Evolutionary conservation across 2,329 filamentous ascomycete genomes (phyloP), one percentile per base, ranked within the genome.

Genomic region (Ceratocystis variospora): DNA sequence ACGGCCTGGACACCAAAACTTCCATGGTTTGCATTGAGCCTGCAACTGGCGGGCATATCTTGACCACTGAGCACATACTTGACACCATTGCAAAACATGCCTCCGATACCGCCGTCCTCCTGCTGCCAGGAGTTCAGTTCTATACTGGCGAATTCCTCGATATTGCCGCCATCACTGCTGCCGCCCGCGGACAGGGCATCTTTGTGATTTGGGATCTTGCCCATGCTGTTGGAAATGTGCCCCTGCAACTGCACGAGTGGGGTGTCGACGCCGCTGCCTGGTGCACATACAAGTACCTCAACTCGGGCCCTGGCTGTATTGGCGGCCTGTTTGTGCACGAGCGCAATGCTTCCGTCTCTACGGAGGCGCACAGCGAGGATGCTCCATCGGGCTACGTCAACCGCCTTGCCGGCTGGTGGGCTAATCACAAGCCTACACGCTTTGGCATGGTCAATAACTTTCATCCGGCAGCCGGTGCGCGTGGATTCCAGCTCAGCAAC

Each of bases 231-330:
- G 91, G 91, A 41, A 96, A 96, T 72, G 88, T 95, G 1, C 85
- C 88, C 50, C 76, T 96, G 19, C 76, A 80, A 67, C 80, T 96
- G 22, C 90, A 96, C 75, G 89, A 93, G 71, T 96, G 91, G 91
- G 82, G 88, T 70, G 90, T 95, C 44, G 91, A 96, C 74, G 96
- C 96, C 72, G 91, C 92, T 17, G 89, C 83, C 65, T 96, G 91
- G 91, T 96, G 91, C 76, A 92, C 87, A 19, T 96, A 96, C 80
- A 96, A 96, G 77, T 96, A 96, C 77, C 82, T 96, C 74, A 96
- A 96, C 73, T 85, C 86, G 31, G 91, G 91, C 0, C 90, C 91
- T 0, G 91, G 91, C 3, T 81, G 86, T 17, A 95, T 95, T 69
- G 90, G 84, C 0, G 90, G 87, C 0, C 78, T 87, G 0, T 96